Conservation (phyloP, 1,284 basidiomycete species). For the Naganishia cerealis region DNA sequence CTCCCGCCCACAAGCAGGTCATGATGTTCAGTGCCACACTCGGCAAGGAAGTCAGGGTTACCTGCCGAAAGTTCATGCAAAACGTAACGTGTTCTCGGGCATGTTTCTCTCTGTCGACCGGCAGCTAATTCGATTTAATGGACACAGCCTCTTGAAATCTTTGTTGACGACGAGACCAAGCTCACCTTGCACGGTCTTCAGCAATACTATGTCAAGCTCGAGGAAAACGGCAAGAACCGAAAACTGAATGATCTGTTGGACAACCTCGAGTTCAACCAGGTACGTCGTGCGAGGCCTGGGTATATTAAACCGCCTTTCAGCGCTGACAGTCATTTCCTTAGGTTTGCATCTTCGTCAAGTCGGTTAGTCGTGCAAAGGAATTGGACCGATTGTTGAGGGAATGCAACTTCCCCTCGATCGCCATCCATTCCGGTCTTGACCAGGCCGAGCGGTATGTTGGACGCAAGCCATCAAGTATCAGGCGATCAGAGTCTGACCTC, state of each 20-base stretch:
- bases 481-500: not conserved
- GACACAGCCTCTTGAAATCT: slow-evolving; percentile 91
- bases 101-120: not conserved
- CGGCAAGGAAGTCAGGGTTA: slow-evolving; percentile 92
- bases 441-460: slow-evolving; percentile 87
- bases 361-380: slow-evolving; percentile 92
- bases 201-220: slow-evolving; percentile 96
- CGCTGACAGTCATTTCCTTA: slow-evolving; percentile 46
- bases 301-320: not conserved
- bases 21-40: slow-evolving; percentile 99
- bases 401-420: slow-evolving; percentile 98
- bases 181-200: slow-evolving; percentile 96
- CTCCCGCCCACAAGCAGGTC: slow-evolving; percentile 99
- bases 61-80: slow-evolving; percentile 99
- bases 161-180: slow-evolving; percentile 99
- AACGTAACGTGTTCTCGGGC: slow-evolving; percentile 66
- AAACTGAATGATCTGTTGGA: slow-evolving; percentile 96
- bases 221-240: slow-evolving; percentile 93
- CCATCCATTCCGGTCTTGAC: slow-evolving; percentile 88
- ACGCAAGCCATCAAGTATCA: not conserved
- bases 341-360: slow-evolving; percentile 99
- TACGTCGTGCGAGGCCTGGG: slow-evolving; percentile 48
- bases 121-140: slow-evolving; percentile 7
- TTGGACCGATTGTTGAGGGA: slow-evolving; percentile 93
- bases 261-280: slow-evolving; percentile 97